These are phyloP conservation scores for Cutaneotrichosporon curvatum DNA, from an alignment of 1,284 basidiomycete genomes.

Conservation along the genomic window DNA sequence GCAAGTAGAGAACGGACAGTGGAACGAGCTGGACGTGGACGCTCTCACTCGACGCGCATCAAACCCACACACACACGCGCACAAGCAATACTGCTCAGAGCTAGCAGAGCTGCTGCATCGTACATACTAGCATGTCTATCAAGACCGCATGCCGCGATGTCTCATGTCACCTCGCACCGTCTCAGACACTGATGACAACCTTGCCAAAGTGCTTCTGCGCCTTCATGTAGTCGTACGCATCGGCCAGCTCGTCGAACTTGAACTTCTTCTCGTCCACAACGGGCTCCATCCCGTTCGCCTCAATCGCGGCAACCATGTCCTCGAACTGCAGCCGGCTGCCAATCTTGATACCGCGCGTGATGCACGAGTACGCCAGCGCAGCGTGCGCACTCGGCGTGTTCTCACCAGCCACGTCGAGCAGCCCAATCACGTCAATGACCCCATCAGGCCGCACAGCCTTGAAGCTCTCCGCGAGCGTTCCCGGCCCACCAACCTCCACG, in stretches of 20 bases:
- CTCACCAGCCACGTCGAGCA: background rate
- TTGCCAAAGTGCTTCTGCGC: conserved; percentile 35
- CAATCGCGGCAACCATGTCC: conserved; percentile 41
- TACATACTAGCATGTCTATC: too few species aligned
- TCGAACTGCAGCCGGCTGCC: conserved; percentile 43
- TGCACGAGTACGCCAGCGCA: conserved; percentile 1
- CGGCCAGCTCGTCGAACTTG: conserved; percentile 36
- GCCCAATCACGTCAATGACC: conserved; percentile 50
- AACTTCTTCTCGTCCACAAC: conserved; percentile 43
- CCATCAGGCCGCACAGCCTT: conserved; percentile 49
- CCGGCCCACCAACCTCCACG: conserved; percentile 55
- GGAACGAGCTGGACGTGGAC: too few species aligned
- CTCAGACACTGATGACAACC: conserved; percentile 19
- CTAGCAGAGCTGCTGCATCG: too few species aligned
- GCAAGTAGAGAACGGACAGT: too few species aligned
- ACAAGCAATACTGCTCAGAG: too few species aligned
- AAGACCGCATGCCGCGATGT: too few species aligned
- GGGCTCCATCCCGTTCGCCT: conserved; percentile 39
- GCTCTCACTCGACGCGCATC: too few species aligned
- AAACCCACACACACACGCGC: too few species aligned
- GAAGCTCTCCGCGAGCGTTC: conserved; percentile 51
- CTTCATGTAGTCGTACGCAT: conserved; percentile 44
- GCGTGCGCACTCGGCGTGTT: conserved; percentile 1
- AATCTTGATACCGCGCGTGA: conserved; percentile 20
- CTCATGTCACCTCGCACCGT: too few species aligned